phyloP scores from a whole-genome alignment of 2,329 filamentous ascomycete genomes.

The Hymenoscyphus repandus region DNA sequence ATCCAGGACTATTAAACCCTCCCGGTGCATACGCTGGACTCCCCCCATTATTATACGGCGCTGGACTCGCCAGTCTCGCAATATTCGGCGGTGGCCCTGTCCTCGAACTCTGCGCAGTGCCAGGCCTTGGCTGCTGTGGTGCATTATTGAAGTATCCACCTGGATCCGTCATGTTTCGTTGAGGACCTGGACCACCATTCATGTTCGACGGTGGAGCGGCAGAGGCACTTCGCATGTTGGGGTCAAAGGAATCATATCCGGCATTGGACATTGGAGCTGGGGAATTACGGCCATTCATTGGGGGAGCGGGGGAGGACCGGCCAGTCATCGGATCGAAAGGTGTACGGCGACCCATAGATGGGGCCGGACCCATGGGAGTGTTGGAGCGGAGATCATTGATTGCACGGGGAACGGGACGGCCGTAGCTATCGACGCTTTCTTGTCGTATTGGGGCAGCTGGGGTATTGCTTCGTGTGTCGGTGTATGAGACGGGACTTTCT shows the following conservation, averaged over 20 bases:
- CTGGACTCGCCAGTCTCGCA: constrained; percentile 16
- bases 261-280: constrained; percentile 14
- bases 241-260: constrained; percentile 22
- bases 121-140: constrained; percentile 9
- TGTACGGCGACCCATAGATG: constrained; percentile 24
- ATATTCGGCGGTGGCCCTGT: constrained; percentile 2
- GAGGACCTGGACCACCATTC: constrained; percentile 7
- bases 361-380: constrained; percentile 22
- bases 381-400: constrained; percentile 24
- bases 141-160: constrained; percentile 16
- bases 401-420: constrained; percentile 22
- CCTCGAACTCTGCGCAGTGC: constrained; percentile 10
- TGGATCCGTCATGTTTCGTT: constrained; percentile 26
- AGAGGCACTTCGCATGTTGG: constrained; percentile 15
- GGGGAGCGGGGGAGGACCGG: constrained; percentile 12
- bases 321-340: constrained; percentile 21
- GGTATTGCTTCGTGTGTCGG: constrained; percentile 13
- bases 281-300: constrained; percentile 11
- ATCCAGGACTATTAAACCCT: constrained; percentile 1
- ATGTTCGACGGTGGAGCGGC: constrained; percentile 14
- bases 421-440: constrained; percentile 20
- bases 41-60: constrained; percentile 16
- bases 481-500: constrained; percentile 26
- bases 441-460: constrained; percentile 9
- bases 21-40: neutral